Base-by-base conservation (phyloP, 345 rosid species). In the Geranium rotundifolium region DNA sequence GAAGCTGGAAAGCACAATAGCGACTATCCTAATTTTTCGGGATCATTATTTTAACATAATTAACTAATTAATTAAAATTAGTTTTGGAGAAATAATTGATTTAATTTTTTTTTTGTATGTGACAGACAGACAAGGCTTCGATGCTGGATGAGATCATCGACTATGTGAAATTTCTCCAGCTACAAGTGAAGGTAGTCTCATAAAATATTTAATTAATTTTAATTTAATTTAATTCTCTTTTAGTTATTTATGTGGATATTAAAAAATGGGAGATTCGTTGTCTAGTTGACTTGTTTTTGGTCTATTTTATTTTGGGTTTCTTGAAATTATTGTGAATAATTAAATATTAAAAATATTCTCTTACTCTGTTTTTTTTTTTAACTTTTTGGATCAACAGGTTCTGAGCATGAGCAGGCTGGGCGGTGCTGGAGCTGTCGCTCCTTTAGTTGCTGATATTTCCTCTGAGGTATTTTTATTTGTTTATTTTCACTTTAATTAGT, bases 141-240 rank as follows among this genome's bases (percentile, higher is more conserved):
- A 93, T 90, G 99, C 86, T 93, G 5, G 97, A 93, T 72, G 99
- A 93, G 90, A 93, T 93, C 75, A 86, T 93, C 72, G 99, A 93
- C 72, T 93, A 93, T 73, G 99, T 93, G 64, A 90, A 91, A 68
- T 93, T 93, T 84, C 91, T 93, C 63, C 99, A 90, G 86, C 97
- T 93, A 62, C 99, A 93, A 90, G 97, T 93, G 84, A 93, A 90
- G 87, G 99, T 93, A 63, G 7, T 39, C 4, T 20, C 15, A 12
- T 30, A 13, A 16, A n/a, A 17, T 20, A 55, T 41, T 30, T 13
- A 19, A 56, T 29, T 56, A 49, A 37, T 34, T 54, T 29, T 46
- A 56, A 41, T 56, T 34, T 57, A 19, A 61, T 18, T 10, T 31
- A 2, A 31, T 31, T 7, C 37, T 31, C 37, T 31, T 31, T 31